Conservation (phyloP, 805 yeast genomes). For the Kuraishia floccosa region DNA sequence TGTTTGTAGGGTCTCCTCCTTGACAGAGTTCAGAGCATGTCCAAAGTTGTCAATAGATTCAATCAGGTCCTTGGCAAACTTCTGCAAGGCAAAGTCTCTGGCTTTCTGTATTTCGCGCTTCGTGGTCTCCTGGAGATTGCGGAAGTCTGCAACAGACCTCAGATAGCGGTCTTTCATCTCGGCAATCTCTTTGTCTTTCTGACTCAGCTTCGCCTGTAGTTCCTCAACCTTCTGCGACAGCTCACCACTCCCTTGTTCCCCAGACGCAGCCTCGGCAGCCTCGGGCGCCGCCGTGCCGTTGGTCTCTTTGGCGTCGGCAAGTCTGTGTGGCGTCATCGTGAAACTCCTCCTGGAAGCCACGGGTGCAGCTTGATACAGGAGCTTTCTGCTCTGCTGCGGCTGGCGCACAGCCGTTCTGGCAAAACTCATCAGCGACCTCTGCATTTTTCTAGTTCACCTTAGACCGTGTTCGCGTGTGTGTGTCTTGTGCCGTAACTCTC, state of each 20-base stretch:
- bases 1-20: conserved; percentile 44
- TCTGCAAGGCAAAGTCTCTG: conserved; percentile 82
- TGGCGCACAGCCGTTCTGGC: conserved; percentile 10
- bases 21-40: conserved; percentile 69
- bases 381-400: too few species aligned
- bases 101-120: conserved; percentile 81
- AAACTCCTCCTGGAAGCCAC: not conserved
- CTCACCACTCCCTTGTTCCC: not conserved
- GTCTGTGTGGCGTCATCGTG: not conserved
- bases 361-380: too few species aligned
- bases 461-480: not conserved
- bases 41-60: conserved; percentile 88
- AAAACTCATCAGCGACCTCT: conserved; percentile 12
- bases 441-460: conserved; percentile 9
- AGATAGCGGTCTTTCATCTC: conserved; percentile 76
- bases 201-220: conserved; percentile 40
- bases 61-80: conserved; percentile 80
- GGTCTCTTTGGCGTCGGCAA: not conserved
- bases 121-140: conserved; percentile 84
- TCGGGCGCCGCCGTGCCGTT: not conserved
- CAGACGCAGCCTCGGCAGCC: not conserved
- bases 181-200: conserved; percentile 64
- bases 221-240: conserved; percentile 18
- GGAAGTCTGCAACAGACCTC: conserved; percentile 84
- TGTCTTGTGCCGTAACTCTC: too few species aligned